Conservation (phyloP, 768 basidiomycete species). For the Collybia sordida region DNA sequence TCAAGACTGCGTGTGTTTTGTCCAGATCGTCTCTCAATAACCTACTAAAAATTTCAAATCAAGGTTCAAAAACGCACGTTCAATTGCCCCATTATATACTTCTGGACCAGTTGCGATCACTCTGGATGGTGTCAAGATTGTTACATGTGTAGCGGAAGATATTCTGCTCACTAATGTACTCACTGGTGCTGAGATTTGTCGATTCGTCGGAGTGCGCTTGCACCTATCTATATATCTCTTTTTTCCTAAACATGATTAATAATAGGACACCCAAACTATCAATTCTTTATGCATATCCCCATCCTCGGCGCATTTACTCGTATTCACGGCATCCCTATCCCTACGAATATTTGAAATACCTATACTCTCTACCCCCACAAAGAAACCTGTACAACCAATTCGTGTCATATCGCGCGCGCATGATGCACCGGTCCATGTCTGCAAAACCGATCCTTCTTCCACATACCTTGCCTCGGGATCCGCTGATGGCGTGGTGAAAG, state of each 20-base stretch:
- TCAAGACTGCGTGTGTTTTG: slow-evolving; percentile 60
- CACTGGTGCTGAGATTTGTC: slow-evolving; percentile 72
- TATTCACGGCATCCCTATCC: slow-evolving; percentile 80
- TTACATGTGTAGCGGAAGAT: slow-evolving; percentile 87
- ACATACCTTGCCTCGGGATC: slow-evolving; percentile 94
- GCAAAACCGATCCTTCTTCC: slow-evolving; percentile 79
- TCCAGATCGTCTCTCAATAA: not conserved
- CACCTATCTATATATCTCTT: not conserved
- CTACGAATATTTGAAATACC: slow-evolving; percentile 87
- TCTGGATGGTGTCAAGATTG: slow-evolving; percentile 72
- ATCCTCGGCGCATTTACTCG: slow-evolving; percentile 68
- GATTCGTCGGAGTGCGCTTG: slow-evolving; percentile 76
- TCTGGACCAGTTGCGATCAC: slow-evolving; percentile 83
- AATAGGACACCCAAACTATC: slow-evolving; percentile 81
- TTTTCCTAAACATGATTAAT: not conserved
- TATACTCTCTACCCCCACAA: slow-evolving; percentile 32
- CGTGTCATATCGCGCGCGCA: slow-evolving; percentile 85
- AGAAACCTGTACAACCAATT: slow-evolving; percentile 60
- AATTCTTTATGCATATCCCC: slow-evolving; percentile 83
- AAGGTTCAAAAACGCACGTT: slow-evolving; percentile 76
- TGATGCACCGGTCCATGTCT: slow-evolving; percentile 91
- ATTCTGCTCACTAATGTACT: slow-evolving; percentile 80
- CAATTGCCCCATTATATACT: slow-evolving; percentile 83
- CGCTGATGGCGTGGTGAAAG: slow-evolving; percentile 95
- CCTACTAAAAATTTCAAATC: slow-evolving; percentile 5